phyloP scores from a whole-genome alignment of 345 rosid species.

The Eucalyptus pauciflora region DNA sequence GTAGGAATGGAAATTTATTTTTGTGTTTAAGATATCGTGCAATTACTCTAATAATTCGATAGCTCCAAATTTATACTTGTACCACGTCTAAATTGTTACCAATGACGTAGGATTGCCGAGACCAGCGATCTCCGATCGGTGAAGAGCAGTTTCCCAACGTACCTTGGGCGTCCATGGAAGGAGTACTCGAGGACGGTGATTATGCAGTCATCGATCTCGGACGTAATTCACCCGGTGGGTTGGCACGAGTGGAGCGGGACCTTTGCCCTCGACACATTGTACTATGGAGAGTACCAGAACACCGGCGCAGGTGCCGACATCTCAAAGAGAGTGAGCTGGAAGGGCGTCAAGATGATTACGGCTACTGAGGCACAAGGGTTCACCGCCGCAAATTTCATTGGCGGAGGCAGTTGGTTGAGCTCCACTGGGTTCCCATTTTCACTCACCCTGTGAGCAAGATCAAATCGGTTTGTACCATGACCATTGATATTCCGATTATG shows the following conservation, averaged over 20 bases:
- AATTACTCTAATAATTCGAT: neutral
- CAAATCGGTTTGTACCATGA: too few relatives aligned
- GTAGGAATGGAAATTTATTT: neutral
- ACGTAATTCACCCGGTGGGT: constrained; percentile 56
- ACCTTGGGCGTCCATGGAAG: constrained; percentile 91
- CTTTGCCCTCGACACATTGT: constrained; percentile 58
- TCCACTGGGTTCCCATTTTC: constrained; percentile 78
- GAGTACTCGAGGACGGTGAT: constrained; percentile 76
- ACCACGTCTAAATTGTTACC: neutral
- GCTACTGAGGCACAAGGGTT: constrained; percentile 50
- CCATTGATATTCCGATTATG: neutral
- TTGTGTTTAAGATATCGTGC: neutral
- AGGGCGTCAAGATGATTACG: constrained; percentile 50
- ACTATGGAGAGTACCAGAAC: constrained; percentile 65
- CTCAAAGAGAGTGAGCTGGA: constrained; percentile 62
- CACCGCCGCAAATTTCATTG: constrained; percentile 49
- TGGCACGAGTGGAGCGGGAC: constrained; percentile 75
- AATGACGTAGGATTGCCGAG: constrained; percentile 43
- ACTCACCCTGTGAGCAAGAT: constrained; percentile 33
- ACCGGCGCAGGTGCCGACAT: constrained; percentile 68
- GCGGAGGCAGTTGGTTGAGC: constrained; percentile 61
- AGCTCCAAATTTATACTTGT: neutral
- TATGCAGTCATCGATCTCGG: constrained; percentile 60
- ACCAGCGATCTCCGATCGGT: constrained; percentile 53
- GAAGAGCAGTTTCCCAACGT: constrained; percentile 49